Evolutionary conservation across 73 alveolate genomes (phyloP).

Genomic region (Paramecium bursaria): DNA sequence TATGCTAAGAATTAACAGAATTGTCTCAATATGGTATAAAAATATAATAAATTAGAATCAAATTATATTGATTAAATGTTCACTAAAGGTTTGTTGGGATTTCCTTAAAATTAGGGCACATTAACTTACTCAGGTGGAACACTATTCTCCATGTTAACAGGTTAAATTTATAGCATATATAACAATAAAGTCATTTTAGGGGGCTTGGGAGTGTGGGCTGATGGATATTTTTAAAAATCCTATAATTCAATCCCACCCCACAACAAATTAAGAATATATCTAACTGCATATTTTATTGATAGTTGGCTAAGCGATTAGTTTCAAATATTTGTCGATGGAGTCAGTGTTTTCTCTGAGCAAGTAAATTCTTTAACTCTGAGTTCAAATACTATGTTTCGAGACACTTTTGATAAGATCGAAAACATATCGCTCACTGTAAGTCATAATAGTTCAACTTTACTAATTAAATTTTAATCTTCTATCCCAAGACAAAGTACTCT

Average conservation of each 20-base stretch:
- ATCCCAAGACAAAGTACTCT: neutral
- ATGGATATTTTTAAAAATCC: too few species aligned
- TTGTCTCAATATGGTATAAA: neutral
- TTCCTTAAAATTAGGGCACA: neutral
- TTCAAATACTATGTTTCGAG: neutral
- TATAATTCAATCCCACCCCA: conserved; percentile 2
- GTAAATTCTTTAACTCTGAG: neutral
- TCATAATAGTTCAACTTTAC: neutral
- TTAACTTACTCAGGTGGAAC: neutral
- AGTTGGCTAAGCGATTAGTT: conserved; percentile 2
- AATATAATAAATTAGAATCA: neutral
- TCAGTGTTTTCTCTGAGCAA: neutral
- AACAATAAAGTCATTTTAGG: conserved; percentile 6
- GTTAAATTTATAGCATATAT: neutral
- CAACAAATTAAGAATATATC: neutral
- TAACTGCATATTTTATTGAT: conserved; percentile 30
- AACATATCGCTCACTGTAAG: neutral
- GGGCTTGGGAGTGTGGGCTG: conserved; percentile 38
- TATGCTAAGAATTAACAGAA: neutral
- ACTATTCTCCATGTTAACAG: neutral
- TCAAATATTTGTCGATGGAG: neutral
- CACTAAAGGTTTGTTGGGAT: neutral
- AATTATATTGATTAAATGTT: conserved; percentile 10
- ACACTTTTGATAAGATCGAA: neutral
- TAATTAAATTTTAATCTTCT: neutral